Percentiles rank a stretch among this genome's conserved stretches.
Conservation (phyloP, 768 basidiomycete species). For the Punctularia strigosozonata region DNA sequence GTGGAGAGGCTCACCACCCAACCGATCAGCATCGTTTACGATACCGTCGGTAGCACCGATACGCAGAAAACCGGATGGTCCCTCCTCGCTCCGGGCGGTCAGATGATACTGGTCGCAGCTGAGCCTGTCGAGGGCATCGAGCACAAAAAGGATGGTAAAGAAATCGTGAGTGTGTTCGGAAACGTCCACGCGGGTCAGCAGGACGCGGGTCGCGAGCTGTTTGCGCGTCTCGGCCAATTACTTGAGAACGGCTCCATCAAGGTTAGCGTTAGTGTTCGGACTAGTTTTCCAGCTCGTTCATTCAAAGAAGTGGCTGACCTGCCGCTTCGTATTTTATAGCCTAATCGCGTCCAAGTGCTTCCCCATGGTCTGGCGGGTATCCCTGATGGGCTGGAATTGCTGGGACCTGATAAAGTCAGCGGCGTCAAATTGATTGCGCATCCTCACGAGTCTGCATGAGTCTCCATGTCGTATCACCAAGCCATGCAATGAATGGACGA, state of each 20-base stretch:
- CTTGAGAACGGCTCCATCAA: constrained; percentile 21
- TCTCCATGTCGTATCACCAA: too few relatives aligned
- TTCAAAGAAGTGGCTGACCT: not conserved
- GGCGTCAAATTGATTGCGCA: constrained; percentile 14
- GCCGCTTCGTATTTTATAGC: constrained; percentile 13
- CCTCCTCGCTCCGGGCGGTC: constrained; percentile 13
- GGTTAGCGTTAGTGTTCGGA: constrained; percentile 9
- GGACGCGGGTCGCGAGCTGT: constrained; percentile 20
- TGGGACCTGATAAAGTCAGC: constrained; percentile 12
- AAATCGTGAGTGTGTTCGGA: constrained; percentile 3
- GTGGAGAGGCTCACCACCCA: constrained; percentile 7
- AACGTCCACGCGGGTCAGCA: constrained; percentile 6
- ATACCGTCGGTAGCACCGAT: constrained; percentile 11
- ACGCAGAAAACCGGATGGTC: constrained; percentile 13
- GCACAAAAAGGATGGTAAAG: constrained; percentile 6
- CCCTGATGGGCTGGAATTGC: constrained; percentile 8
- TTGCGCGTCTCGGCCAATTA: constrained; percentile 15
- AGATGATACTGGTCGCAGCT: constrained; percentile 6
- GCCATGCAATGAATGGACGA: too few relatives aligned
- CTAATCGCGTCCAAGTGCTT: constrained; percentile 12
- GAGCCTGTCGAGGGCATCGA: not conserved
- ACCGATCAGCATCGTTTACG: constrained; percentile 14
- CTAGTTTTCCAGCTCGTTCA: not conserved
- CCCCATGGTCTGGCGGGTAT: constrained; percentile 14
- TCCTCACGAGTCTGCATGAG: not conserved